Percentiles rank a stretch among this genome's conserved stretches.
Conservation (phyloP, 2,329 filamentous ascomycete genomes). For the Pyricularia sp. region DNA sequence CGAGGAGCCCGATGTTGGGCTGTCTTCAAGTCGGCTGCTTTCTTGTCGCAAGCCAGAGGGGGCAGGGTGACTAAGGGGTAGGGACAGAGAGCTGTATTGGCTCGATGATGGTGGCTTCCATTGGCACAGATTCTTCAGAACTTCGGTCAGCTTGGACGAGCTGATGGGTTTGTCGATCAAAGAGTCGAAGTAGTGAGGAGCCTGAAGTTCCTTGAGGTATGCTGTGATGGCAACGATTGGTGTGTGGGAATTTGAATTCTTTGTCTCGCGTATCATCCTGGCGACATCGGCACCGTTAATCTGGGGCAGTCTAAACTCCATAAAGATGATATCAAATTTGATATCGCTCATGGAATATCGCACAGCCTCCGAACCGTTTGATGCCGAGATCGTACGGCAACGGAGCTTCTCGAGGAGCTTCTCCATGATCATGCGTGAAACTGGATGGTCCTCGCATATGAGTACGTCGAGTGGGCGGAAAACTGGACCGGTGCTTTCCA, state of each 20-base stretch:
- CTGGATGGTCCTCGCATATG: conserved; percentile 95
- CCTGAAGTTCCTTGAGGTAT: conserved; percentile 94
- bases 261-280: conserved; percentile 94
- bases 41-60: conserved; percentile 58
- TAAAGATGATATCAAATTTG: conserved; percentile 97
- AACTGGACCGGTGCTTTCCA: conserved; percentile 59
- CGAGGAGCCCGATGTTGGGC: conserved; percentile 72
- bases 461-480: conserved; percentile 90
- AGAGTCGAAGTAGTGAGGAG: conserved; percentile 90
- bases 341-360: conserved; percentile 94
- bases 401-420: conserved; percentile 90
- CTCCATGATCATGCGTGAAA: conserved; percentile 98
- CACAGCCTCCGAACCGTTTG: conserved; percentile 84
- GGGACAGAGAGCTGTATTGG: conserved; percentile 26
- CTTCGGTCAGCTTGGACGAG: conserved; percentile 80
- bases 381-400: conserved; percentile 86
- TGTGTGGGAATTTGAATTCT: conserved; percentile 88
- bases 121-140: conserved; percentile 78
- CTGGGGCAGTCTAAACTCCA: conserved; percentile 91
- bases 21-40: conserved; percentile 60
- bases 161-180: conserved; percentile 96
- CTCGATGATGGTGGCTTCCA: conserved; percentile 70
- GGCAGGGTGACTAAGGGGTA: conserved; percentile 46
- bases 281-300: conserved; percentile 94
- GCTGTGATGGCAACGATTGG: conserved; percentile 95